Conservation (phyloP, 2,329 filamentous ascomycete species). For the Phoma sp. region DNA sequence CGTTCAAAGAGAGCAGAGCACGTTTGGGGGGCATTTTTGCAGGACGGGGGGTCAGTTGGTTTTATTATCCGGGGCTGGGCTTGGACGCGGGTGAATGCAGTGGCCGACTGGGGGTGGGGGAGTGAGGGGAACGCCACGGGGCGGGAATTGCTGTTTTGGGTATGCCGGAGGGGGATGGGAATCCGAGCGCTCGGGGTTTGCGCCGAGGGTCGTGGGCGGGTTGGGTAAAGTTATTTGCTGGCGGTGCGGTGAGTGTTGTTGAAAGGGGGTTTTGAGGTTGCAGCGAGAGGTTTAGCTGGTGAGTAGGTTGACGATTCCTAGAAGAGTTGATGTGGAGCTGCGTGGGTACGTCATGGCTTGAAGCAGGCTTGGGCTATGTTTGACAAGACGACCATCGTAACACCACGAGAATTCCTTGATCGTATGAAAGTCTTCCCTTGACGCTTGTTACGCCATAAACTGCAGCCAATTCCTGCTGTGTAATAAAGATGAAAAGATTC, state of each 20-base stretch:
- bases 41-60: conserved; percentile 4
- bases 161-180: conserved; percentile 31
- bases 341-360: conserved; percentile 13
- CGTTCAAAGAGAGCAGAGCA: conserved; percentile 47
- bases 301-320: neutral
- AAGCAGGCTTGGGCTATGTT: conserved; percentile 3
- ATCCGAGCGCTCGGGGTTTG: conserved; percentile 23
- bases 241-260: neutral
- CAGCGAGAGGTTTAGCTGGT: neutral
- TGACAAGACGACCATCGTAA: neutral
- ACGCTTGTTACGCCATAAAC: no score
- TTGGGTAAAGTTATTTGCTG: neutral
- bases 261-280: neutral
- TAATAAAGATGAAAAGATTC: no score
- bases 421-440: neutral
- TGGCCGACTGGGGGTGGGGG: conserved; percentile 12
- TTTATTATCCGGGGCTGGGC: conserved; percentile 33
- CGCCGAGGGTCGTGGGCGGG: conserved; percentile 19
- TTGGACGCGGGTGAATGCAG: conserved; percentile 14
- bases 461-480: no score
- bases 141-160: conserved; percentile 33
- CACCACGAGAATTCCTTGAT: neutral
- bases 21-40: conserved; percentile 37
- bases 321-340: conserved; percentile 10
- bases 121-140: conserved; percentile 22